Conservation (phyloP, 2,329 filamentous ascomycete species). For the Aschersonia sp. region DNA sequence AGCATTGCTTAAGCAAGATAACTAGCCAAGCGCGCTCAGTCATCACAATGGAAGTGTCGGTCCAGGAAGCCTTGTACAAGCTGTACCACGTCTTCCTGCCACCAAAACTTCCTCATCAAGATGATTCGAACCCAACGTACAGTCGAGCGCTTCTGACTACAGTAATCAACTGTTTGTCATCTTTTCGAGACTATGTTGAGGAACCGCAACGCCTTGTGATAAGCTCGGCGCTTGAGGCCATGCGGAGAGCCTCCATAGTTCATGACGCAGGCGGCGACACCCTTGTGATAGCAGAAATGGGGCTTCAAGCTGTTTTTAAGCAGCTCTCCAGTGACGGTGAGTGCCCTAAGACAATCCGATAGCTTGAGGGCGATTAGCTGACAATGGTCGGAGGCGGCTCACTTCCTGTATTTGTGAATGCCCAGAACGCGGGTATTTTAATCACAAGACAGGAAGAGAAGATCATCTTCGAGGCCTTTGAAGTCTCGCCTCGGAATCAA, state of each 20-base stretch:
- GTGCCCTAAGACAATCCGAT: background rate
- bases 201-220: background rate
- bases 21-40: background rate
- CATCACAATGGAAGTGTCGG: background rate
- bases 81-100: slow-evolving; percentile 17
- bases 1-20: background rate
- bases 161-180: slow-evolving; percentile 1
- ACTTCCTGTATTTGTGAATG: slow-evolving; percentile 11
- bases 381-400: background rate
- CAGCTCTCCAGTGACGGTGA: background rate
- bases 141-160: slow-evolving; percentile 1
- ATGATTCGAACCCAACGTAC: slow-evolving; percentile 2
- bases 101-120: slow-evolving; percentile 10
- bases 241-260: background rate
- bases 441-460: slow-evolving; percentile 2
- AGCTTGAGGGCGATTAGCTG: background rate
- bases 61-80: background rate
- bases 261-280: background rate
- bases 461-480: slow-evolving; percentile 18
- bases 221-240: background rate
- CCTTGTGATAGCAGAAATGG: background rate
- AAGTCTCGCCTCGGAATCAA: slow-evolving; percentile 15
- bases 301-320: background rate
- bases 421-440: slow-evolving; percentile 21
- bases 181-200: background rate